Percentiles rank a stretch among this genome's conserved stretches.
Evolutionary conservation across 768 basidiomycete species (phyloP).

Genomic region (Boletus huronensis): DNA sequence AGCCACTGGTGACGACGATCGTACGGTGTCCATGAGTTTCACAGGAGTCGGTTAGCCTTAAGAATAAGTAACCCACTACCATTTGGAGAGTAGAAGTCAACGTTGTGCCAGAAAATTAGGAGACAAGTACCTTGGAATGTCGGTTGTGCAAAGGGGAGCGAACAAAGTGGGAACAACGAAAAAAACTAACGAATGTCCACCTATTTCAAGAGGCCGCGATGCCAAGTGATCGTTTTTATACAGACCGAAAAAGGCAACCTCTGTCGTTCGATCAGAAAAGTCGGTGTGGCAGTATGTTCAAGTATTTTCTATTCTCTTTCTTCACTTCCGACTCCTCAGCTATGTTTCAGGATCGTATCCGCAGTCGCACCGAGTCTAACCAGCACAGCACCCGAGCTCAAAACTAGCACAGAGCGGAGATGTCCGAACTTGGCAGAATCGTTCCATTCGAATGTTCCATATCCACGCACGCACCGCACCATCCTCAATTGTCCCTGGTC

Average conservation of each 20-base stretch:
- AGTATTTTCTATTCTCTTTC: background rate
- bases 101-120: background rate
- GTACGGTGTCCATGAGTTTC: slow-evolving; percentile 16
- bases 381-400: background rate
- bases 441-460: slow-evolving; percentile 30
- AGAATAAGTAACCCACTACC: slow-evolving; percentile 9
- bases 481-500: background rate
- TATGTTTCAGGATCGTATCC: background rate
- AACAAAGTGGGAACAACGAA: background rate
- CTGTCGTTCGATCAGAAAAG: slow-evolving; percentile 3
- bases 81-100: background rate
- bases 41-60: background rate
- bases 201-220: slow-evolving; percentile 7
- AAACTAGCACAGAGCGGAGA: slow-evolving; percentile 6
- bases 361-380: background rate
- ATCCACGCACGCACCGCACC: slow-evolving; percentile 11
- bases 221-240: background rate
- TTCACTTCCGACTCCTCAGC: background rate
- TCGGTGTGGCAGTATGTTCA: background rate
- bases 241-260: slow-evolving; percentile 6
- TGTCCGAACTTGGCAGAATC: slow-evolving; percentile 7
- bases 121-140: background rate
- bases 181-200: too few species aligned
- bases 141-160: background rate
- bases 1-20: slow-evolving; percentile 12